These are phyloP conservation scores for Citropsis articulata DNA, from an alignment of 345 rosid species.

Conservation along the genomic window DNA sequence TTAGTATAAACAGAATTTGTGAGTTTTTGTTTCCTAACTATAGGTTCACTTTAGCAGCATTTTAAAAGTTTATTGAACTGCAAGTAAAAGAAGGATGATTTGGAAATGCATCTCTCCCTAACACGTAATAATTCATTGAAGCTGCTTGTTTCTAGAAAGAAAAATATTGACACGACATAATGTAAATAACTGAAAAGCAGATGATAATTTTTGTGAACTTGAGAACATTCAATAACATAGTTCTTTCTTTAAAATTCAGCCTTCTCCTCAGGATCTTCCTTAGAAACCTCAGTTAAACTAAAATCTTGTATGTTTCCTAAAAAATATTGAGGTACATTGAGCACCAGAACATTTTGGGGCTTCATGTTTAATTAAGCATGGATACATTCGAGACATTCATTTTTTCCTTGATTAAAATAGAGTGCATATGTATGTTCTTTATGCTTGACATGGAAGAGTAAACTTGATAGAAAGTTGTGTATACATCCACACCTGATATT, in stretches of 20 bases:
- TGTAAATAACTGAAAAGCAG: not conserved
- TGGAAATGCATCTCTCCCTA: not conserved
- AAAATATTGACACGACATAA: not conserved
- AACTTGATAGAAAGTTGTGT: not conserved
- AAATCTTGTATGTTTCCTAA: not conserved
- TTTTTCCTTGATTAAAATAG: not conserved
- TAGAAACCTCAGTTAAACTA: not conserved
- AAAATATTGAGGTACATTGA: not conserved
- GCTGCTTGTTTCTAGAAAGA: not conserved
- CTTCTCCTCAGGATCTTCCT: not conserved
- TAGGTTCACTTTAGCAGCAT: not conserved
- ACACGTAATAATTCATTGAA: not conserved
- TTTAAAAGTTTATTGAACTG: not conserved
- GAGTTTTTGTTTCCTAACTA: not conserved
- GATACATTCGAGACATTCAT: not conserved
- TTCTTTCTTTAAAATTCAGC: not conserved
- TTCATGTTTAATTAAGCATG: not conserved
- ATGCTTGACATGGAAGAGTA: not conserved
- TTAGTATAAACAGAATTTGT: not conserved
- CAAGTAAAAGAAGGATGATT: not conserved
- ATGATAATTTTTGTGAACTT: not conserved
- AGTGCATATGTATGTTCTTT: not conserved
- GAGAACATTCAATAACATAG: not conserved
- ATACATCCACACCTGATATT: not conserved
- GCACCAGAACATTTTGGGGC: not conserved